A percentile compares a stretch with the other conserved stretches of the same genome.
Conservation (phyloP, 2,329 filamentous ascomycete genomes). For the Purpureocillium takamizusanense region DNA sequence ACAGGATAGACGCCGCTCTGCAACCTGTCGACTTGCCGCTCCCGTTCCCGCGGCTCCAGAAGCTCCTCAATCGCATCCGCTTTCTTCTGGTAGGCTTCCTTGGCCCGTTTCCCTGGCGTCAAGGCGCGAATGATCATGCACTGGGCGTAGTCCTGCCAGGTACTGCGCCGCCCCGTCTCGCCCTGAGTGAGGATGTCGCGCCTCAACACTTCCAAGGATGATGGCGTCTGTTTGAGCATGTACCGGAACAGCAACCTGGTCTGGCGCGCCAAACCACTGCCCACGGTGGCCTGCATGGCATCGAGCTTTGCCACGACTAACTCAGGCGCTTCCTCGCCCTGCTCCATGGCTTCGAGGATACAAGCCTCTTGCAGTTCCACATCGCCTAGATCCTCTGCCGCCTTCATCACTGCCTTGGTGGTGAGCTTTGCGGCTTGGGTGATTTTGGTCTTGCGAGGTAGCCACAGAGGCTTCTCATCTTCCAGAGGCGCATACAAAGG, state of each 20-base stretch:
- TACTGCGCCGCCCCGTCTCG: background rate
- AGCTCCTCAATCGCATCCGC: background rate
- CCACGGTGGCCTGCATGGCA: background rate
- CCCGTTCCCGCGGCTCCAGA: too few relatives aligned
- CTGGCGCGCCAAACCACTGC: background rate
- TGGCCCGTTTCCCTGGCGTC: background rate
- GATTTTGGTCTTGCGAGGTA: background rate
- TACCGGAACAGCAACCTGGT: slow-evolving; percentile 1
- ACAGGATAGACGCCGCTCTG: too few relatives aligned
- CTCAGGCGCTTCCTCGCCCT: background rate
- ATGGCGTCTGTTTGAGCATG: background rate
- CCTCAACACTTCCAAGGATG: background rate
- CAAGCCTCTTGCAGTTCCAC: background rate
- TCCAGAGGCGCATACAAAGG: background rate
- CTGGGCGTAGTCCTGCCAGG: background rate
- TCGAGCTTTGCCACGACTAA: background rate
- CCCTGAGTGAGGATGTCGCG: background rate
- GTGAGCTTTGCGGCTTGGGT: background rate
- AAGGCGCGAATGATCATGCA: slow-evolving; percentile 1
- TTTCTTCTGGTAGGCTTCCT: background rate
- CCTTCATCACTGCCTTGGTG: background rate
- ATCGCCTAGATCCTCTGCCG: background rate
- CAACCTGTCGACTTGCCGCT: too few relatives aligned
- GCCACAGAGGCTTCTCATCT: slow-evolving; percentile 1
- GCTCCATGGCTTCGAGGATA: slow-evolving; percentile 1